These are phyloP conservation scores for Ramaria rubella DNA, from an alignment of 768 basidiomycete species.

Conservation along the genomic window DNA sequence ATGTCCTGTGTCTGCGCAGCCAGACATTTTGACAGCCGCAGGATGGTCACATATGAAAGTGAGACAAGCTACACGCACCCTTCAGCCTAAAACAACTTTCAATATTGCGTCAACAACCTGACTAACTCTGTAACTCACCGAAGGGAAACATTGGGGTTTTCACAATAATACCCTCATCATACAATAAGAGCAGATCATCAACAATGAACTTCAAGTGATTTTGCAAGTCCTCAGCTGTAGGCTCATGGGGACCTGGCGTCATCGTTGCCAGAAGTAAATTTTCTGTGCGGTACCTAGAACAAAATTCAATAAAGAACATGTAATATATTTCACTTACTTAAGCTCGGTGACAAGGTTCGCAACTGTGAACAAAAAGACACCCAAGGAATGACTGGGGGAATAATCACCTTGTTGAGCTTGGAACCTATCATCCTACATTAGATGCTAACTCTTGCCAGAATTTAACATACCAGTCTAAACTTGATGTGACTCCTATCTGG, in stretches of 20 bases:
- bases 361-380: background rate
- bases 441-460: too few species aligned
- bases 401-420: background rate
- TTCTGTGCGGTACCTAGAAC: background rate
- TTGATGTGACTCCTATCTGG: slow-evolving; percentile 23
- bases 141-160: slow-evolving; percentile 15
- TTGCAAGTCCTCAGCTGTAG: slow-evolving; percentile 22
- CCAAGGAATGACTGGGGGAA: background rate
- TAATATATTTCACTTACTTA: background rate
- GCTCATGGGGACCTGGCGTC: slow-evolving; percentile 26
- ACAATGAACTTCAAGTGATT: slow-evolving; percentile 21
- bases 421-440: too few species aligned
- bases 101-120: background rate
- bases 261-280: slow-evolving; percentile 20
- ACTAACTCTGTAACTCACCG: slow-evolving; percentile 14
- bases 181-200: slow-evolving; percentile 25
- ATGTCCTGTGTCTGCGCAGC: slow-evolving; percentile 24
- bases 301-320: background rate
- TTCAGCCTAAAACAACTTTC: slow-evolving; percentile 13
- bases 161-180: slow-evolving; percentile 19
- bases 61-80: slow-evolving; percentile 20
- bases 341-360: background rate
- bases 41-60: slow-evolving; percentile 27
- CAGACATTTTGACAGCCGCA: slow-evolving; percentile 22
- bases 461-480: slow-evolving; percentile 33